These are phyloP conservation scores for Sporothrix protearum DNA, from an alignment of 2,329 filamentous ascomycete species.

Conservation along the genomic window DNA sequence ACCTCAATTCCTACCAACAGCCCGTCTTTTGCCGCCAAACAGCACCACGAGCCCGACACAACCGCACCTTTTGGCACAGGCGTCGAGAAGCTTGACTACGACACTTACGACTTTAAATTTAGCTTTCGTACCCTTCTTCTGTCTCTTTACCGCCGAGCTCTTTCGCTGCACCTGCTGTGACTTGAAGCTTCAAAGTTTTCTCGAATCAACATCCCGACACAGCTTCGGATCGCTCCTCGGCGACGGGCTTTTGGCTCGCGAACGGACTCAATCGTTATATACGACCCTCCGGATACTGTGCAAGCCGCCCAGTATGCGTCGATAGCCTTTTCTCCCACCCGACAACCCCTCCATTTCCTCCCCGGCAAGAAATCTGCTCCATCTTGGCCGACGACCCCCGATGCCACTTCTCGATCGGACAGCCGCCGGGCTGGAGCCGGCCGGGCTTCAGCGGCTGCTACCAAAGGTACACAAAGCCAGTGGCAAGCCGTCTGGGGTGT, in stretches of 20 bases:
- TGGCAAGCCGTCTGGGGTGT: slow-evolving; percentile 40
- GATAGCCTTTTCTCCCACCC: neutral
- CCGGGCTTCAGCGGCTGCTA: slow-evolving; percentile 52
- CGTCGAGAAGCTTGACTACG: neutral
- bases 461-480: slow-evolving; percentile 39
- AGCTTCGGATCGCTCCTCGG: neutral
- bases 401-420: slow-evolving; percentile 57
- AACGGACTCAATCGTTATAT: neutral
- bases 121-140: neutral
- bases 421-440: slow-evolving; percentile 53
- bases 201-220: neutral
- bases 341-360: neutral
- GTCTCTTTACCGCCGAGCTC: neutral
- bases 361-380: neutral
- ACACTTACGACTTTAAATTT: neutral
- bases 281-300: too few species aligned
- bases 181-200: neutral
- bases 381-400: neutral
- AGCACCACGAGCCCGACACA: neutral
- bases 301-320: neutral
- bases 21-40: neutral
- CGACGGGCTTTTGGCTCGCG: neutral
- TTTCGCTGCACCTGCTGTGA: neutral
- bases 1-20: neutral
- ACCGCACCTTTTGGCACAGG: neutral